These are phyloP conservation scores for Colletotrichum sp. DNA, from an alignment of 2,329 filamentous ascomycete species.

Conservation along the genomic window DNA sequence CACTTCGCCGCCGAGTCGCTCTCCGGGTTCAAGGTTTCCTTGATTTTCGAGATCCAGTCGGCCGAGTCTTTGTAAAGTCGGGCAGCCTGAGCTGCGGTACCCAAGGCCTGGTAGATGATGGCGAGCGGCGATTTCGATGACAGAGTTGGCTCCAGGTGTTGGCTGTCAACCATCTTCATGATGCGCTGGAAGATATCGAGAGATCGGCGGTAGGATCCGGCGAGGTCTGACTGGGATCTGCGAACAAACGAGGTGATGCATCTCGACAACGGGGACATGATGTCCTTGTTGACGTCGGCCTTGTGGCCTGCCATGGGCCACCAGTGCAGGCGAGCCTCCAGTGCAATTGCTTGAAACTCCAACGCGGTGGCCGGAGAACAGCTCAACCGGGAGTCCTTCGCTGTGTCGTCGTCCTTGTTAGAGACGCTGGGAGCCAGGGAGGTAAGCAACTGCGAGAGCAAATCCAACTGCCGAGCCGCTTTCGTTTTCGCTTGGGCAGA, in stretches of 20 bases:
- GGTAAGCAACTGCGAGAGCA: constrained; percentile 67
- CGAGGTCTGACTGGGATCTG: constrained; percentile 43
- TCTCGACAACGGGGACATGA: constrained; percentile 68
- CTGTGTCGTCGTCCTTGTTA: constrained; percentile 62
- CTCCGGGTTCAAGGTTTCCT: constrained; percentile 36
- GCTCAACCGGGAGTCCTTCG: constrained; percentile 57
- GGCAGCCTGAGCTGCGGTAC: constrained; percentile 51
- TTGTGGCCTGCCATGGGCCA: constrained; percentile 68
- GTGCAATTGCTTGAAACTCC: constrained; percentile 67
- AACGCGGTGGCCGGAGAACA: constrained; percentile 63
- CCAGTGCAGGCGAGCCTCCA: constrained; percentile 66
- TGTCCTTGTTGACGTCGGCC: constrained; percentile 65
- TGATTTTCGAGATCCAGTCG: constrained; percentile 57
- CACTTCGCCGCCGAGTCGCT: constrained; percentile 52
- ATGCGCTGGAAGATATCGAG: constrained; percentile 37
- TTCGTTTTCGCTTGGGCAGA: constrained; percentile 57
- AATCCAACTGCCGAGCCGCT: constrained; percentile 68
- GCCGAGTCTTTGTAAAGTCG: constrained; percentile 55
- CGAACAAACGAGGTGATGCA: constrained; percentile 67
- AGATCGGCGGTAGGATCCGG: constrained; percentile 44
- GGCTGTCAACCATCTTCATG: constrained; percentile 34
- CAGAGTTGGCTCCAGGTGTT: constrained; percentile 36
- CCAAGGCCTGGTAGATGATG: constrained; percentile 58
- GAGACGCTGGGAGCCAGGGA: constrained; percentile 72
- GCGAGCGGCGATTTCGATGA: constrained; percentile 49